These are phyloP conservation scores for Porpolomopsis calyptriformis DNA, from an alignment of 768 basidiomycete species.

Conservation along the genomic window DNA sequence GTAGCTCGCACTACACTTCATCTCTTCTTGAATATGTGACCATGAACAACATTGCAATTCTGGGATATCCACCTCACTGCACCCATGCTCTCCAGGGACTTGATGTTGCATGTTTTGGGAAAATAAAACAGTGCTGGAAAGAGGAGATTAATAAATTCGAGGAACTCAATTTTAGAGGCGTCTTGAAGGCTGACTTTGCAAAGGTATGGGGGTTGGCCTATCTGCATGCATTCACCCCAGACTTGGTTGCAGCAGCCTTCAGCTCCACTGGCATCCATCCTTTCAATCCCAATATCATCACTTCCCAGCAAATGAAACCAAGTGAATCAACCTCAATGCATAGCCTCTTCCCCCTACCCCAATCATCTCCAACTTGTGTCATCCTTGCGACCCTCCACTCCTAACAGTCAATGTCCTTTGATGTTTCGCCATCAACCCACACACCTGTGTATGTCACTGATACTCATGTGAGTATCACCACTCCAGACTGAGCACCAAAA, in stretches of 20 bases:
- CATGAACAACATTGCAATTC: too few species aligned
- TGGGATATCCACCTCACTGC: conserved; percentile 31
- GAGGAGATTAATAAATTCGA: neutral
- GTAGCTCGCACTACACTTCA: too few species aligned
- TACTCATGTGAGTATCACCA: too few species aligned
- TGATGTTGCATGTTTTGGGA: conserved; percentile 33
- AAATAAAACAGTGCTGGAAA: conserved; percentile 21
- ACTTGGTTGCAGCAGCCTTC: conserved; percentile 16
- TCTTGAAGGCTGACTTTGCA: conserved; percentile 15
- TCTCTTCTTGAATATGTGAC: too few species aligned
- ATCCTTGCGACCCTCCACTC: neutral
- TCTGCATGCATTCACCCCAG: conserved; percentile 13
- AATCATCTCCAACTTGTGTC: conserved; percentile 9
- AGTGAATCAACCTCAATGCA: conserved; percentile 14
- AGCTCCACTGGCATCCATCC: conserved; percentile 16
- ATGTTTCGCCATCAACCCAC: neutral
- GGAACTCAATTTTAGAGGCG: neutral
- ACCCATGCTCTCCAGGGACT: conserved; percentile 33
- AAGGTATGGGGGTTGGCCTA: conserved; percentile 14
- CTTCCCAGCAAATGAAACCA: conserved; percentile 15
- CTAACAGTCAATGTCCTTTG: neutral
- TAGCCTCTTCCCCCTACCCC: conserved; percentile 11
- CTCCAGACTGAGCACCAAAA: too few species aligned
- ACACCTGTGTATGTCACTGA: neutral
- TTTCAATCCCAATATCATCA: conserved; percentile 15